These are phyloP conservation scores for Protomyces inundatus DNA, from an alignment of 1,139 yeast genomes.

Conservation along the genomic window DNA sequence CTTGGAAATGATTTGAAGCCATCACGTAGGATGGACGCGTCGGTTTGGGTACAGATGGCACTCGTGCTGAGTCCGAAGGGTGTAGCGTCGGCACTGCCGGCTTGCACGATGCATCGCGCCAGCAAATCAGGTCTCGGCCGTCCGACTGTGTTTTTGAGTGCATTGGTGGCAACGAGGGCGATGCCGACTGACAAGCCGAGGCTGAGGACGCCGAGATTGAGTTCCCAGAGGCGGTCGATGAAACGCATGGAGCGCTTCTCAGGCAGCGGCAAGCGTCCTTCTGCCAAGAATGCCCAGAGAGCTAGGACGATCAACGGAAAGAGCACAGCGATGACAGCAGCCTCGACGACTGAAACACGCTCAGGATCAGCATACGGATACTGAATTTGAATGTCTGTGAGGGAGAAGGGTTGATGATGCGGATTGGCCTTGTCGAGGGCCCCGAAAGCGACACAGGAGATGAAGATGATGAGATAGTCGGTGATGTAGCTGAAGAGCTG, in stretches of 20 bases:
- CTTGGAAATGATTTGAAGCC: slow-evolving; percentile 78
- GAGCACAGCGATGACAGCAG: slow-evolving; percentile 42
- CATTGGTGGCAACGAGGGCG: slow-evolving; percentile 57
- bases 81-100: slow-evolving; percentile 18
- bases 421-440: slow-evolving; percentile 42
- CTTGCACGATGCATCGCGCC: slow-evolving; percentile 53
- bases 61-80: slow-evolving; percentile 42
- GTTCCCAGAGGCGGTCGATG: slow-evolving; percentile 33
- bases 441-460: slow-evolving; percentile 37
- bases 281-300: slow-evolving; percentile 39
- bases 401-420: slow-evolving; percentile 48
- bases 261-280: slow-evolving; percentile 33
- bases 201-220: slow-evolving; percentile 54
- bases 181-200: slow-evolving; percentile 50
- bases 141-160: slow-evolving; percentile 66
- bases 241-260: slow-evolving; percentile 41
- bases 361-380: slow-evolving; percentile 70
- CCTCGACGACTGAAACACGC: slow-evolving; percentile 48
- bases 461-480: slow-evolving; percentile 30
- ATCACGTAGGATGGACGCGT: slow-evolving; percentile 48
- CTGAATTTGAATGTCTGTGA: slow-evolving; percentile 53
- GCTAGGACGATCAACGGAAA: slow-evolving; percentile 45
- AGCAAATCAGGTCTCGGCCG: slow-evolving; percentile 75
- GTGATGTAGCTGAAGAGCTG: slow-evolving; percentile 26
- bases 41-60: slow-evolving; percentile 44